A percentile compares a stretch with the other conserved stretches of the same genome.
Evolutionary conservation across 768 basidiomycete species (phyloP).

Genomic region (Lentinula raphanica): DNA sequence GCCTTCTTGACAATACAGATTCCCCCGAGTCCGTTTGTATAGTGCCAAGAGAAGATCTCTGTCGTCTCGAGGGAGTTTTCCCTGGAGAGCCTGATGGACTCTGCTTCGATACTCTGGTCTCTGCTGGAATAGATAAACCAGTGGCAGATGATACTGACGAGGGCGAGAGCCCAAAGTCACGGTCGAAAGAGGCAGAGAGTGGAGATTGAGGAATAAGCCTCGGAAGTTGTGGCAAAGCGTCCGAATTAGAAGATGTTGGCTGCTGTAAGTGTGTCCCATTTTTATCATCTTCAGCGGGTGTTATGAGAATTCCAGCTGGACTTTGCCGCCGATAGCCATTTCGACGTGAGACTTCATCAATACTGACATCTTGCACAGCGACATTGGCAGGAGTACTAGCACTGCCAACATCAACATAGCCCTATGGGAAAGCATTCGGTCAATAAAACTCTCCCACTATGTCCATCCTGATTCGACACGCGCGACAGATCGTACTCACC

Average conservation of each 20-base stretch:
- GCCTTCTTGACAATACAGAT: not conserved
- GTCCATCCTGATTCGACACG: not conserved
- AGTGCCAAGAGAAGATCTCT: not conserved
- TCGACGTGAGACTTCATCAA: slow-evolving; percentile 1
- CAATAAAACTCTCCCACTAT: not conserved
- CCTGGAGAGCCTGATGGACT: not conserved
- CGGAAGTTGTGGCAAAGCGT: not conserved
- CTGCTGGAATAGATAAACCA: not conserved
- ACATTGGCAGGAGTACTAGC: not conserved
- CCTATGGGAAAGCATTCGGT: not conserved
- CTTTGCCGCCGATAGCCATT: not conserved
- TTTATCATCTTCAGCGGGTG: not conserved
- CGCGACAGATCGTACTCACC: slow-evolving; percentile 4
- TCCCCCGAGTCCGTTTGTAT: not conserved
- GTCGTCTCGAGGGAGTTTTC: not conserved
- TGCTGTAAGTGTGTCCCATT: not conserved
- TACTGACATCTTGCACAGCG: not conserved
- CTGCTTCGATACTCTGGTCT: not conserved
- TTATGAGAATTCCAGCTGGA: not conserved
- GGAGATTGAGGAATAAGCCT: not conserved
- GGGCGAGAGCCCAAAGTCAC: not conserved
- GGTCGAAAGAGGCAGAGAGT: slow-evolving; percentile 1
- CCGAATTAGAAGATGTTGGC: not conserved
- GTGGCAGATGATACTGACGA: not conserved
- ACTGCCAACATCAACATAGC: not conserved